A percentile compares a stretch with the other conserved stretches of the same genome.
Evolutionary conservation across 2,329 filamentous ascomycete species (phyloP).

Genomic region (Venturia aucupariae): DNA sequence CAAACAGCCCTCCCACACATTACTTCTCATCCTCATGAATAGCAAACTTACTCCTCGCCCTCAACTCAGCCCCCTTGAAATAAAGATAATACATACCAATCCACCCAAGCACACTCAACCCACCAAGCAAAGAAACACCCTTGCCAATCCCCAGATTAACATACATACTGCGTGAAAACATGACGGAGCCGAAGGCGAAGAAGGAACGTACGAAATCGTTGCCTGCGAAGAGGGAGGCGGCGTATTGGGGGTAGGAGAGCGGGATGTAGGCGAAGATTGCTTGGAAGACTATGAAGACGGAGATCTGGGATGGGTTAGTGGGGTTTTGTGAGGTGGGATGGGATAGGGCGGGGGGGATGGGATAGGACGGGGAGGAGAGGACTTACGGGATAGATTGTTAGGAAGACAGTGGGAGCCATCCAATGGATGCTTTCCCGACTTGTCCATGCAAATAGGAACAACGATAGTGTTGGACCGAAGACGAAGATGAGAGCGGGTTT

Average conservation of each 20-base stretch:
- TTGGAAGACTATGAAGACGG: conserved; percentile 12
- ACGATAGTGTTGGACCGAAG: conserved; percentile 22
- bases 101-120: conserved; percentile 9
- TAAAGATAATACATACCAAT: conserved; percentile 13
- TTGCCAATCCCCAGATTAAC: conserved; percentile 13
- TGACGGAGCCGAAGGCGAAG: conserved; percentile 10
- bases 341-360: too few species aligned
- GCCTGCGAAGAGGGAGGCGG: conserved; percentile 13
- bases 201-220: conserved; percentile 11
- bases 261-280: conserved; percentile 14
- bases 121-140: conserved; percentile 1
- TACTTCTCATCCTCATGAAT: conserved; percentile 2
- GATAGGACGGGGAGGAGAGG: background rate
- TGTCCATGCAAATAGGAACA: conserved; percentile 42
- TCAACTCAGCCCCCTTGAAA: conserved; percentile 10
- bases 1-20: background rate
- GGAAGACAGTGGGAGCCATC: conserved; percentile 48
- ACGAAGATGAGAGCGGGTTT: conserved; percentile 25
- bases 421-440: conserved; percentile 42
- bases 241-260: conserved; percentile 13
- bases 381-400: conserved; percentile 42
- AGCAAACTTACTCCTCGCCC: conserved; percentile 13
- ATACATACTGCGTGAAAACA: conserved; percentile 11
- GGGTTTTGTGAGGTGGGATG: background rate
- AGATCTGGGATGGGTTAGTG: background rate